Evolutionary conservation across 352 stramenopile genomes (phyloP), one percentile per base, ranked within the genome.

Genomic region (Globisporangium orthogonon): DNA sequence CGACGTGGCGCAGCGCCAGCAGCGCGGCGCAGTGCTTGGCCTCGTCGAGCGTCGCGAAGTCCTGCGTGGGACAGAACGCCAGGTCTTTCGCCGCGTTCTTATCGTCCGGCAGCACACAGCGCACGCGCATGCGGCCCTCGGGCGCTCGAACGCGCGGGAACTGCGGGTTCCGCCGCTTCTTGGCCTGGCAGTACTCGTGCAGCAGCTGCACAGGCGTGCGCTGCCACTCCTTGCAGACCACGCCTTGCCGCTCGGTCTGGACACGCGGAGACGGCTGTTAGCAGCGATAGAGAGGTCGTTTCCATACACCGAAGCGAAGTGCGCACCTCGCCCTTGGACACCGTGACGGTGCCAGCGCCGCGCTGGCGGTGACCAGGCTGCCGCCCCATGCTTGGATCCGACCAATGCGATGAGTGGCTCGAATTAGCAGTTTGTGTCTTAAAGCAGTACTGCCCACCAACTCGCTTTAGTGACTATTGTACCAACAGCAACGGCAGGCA

Each of bases 21-120:
- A 99, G 73, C 17, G 94, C 94, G 4, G 79, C 83, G 52, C 84
- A 94, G 72, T 98, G 89, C 60, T 97, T 97, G 29, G 96, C 95
- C 50, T 98, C 89, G 52, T 95, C 85, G 43, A 83, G 58, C 17
- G 78, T 71, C 4, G 83, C 70, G 47, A 91, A 80, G 72, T 88
- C 69, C 79, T 96, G 76, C 78, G 74, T 73, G 0, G 95, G 94
- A 23, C 83, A 86, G 65, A 99, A 96, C 17, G 86, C 77, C 30
- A 99, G 62, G 70, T 99, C 94, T 52, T 98, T 98, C 31, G 94
- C 81, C 15, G 71, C 82, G 64, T 95, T 90, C 62, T 98, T 98
- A 44, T 73, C 79, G 71, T 98, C 95, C 1, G 86, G 94, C 45
- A 99, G 67, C 54, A 98, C 67, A 60, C 85, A 95, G 40, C 85